Conservation (phyloP, 345 rosid species). For the Eucalyptus dawsonii region DNA sequence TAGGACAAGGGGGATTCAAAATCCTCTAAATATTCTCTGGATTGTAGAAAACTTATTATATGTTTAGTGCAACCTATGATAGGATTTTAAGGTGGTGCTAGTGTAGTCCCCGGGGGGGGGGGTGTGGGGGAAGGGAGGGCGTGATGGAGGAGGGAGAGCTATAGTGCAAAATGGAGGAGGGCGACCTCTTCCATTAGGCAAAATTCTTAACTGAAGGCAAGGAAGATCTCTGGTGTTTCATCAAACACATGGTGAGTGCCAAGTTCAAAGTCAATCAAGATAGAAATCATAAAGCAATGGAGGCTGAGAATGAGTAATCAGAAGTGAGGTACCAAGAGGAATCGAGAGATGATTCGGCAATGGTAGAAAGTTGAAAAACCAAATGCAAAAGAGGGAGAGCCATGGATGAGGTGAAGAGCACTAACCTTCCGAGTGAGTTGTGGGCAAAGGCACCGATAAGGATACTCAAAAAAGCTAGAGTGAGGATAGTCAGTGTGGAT, state of each 20-base stretch:
- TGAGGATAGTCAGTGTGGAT: accelerated
- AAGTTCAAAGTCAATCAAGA: background rate
- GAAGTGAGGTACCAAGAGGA: background rate
- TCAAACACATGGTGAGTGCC: background rate
- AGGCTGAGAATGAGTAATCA: background rate
- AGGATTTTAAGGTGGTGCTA: too few species aligned
- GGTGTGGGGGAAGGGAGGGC: too few species aligned
- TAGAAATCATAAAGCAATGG: background rate
- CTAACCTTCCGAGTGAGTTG: background rate
- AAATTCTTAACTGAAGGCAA: background rate
- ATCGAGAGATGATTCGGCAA: background rate
- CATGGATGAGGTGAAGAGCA: background rate
- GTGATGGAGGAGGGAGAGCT: background rate
- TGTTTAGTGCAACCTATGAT: too few species aligned
- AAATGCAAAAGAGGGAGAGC: background rate
- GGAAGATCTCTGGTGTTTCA: background rate
- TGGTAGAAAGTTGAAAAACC: background rate
- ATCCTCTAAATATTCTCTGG: background rate
- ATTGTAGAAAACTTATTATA: too few species aligned
- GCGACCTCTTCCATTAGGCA: background rate
- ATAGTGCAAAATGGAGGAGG: too few species aligned
- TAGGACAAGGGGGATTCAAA: too few species aligned
- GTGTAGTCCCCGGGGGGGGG: too few species aligned
- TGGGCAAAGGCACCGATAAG: accelerated
- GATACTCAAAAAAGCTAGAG: background rate